Conservation (phyloP, 208 protist genomes). For the Leishmania gerbilli region DNA sequence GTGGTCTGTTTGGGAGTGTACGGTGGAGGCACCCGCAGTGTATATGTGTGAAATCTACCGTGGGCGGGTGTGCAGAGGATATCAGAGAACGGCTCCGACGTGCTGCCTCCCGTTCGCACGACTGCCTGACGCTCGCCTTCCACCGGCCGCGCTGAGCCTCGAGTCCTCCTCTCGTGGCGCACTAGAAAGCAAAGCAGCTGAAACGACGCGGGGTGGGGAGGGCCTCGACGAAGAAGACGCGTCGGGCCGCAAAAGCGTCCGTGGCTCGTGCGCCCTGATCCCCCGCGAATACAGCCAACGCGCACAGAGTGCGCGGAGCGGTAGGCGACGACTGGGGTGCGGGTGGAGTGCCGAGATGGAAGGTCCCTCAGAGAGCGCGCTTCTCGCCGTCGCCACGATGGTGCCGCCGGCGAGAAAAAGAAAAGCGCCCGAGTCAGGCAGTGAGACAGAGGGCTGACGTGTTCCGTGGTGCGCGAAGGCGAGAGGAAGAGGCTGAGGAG, state of each 20-base stretch:
- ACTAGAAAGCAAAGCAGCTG: not conserved
- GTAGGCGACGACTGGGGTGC: too few species aligned
- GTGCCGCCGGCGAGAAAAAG: not conserved
- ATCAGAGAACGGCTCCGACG: not conserved
- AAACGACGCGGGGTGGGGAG: not conserved
- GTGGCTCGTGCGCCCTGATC: not conserved
- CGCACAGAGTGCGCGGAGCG: not conserved
- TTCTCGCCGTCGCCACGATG: not conserved
- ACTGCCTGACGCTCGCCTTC: not conserved
- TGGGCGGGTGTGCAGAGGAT: not conserved
- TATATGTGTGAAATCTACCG: not conserved
- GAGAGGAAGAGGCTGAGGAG: not conserved
- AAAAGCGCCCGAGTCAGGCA: not conserved
- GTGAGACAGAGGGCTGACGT: not conserved
- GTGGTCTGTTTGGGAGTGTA: not conserved
- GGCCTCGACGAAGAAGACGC: not conserved
- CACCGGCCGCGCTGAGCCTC: not conserved
- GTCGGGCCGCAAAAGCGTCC: not conserved
- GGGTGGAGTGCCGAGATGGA: not conserved
- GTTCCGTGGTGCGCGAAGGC: not conserved
- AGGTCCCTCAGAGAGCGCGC: not conserved
- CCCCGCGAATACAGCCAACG: not conserved
- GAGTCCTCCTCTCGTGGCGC: not conserved
- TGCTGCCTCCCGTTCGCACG: not conserved
- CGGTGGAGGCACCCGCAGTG: not conserved